These are phyloP conservation scores for Endoconidiophora laricicola DNA, from an alignment of 2,329 filamentous ascomycete genomes.

Conservation along the genomic window DNA sequence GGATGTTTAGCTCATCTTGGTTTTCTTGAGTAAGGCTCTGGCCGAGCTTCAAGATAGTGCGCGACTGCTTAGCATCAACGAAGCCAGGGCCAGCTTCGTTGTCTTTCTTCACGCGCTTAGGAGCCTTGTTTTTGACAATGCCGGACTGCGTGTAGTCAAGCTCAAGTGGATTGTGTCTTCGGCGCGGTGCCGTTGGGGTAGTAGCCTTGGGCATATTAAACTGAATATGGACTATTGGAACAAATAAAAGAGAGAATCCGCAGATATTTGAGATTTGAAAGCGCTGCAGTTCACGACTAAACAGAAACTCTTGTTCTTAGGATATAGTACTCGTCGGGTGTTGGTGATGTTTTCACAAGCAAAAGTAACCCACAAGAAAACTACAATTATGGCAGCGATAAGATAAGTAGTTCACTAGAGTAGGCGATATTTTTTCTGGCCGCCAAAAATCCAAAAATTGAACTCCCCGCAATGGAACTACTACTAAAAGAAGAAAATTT, in stretches of 20 bases:
- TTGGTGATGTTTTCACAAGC: neutral
- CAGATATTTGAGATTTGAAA: neutral
- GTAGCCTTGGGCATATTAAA: slow-evolving; percentile 63
- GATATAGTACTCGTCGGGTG: too few relatives aligned
- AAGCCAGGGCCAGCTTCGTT: slow-evolving; percentile 46
- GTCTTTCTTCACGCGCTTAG: slow-evolving; percentile 41
- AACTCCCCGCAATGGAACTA: slow-evolving; percentile 6
- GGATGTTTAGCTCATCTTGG: slow-evolving; percentile 19
- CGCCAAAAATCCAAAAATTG: neutral
- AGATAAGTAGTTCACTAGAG: slow-evolving; percentile 11
- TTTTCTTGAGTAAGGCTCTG: slow-evolving; percentile 80
- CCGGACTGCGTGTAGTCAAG: slow-evolving; percentile 65
- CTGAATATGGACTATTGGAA: neutral
- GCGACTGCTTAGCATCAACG: slow-evolving; percentile 75
- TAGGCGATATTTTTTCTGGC: slow-evolving; percentile 2
- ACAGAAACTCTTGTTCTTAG: neutral
- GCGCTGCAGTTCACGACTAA: neutral
- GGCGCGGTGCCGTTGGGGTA: slow-evolving; percentile 37
- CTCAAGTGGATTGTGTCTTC: slow-evolving; percentile 78
- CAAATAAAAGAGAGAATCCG: neutral
- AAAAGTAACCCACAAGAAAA: slow-evolving; percentile 12
- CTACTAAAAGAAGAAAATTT: slow-evolving; percentile 7
- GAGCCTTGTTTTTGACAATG: slow-evolving; percentile 52
- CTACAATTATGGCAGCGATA: slow-evolving; percentile 10
- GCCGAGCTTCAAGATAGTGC: slow-evolving; percentile 77